Conservation (phyloP, 2,329 filamentous ascomycete genomes). For the Rhynchosporium graminicola region DNA sequence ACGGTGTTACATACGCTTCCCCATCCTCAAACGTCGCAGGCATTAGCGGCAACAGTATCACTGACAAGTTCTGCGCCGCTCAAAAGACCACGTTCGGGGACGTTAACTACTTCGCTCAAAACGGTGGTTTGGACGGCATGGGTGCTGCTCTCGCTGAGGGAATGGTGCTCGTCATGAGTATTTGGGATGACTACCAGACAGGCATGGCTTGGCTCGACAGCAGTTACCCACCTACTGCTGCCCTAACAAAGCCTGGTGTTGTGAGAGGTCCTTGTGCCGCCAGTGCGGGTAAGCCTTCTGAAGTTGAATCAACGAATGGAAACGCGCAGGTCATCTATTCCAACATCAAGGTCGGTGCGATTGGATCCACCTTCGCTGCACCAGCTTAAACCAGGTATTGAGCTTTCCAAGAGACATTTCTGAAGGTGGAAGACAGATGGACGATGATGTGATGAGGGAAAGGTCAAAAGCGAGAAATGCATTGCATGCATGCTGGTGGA, state of each 20-base stretch:
- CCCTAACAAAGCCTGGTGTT: slow-evolving; percentile 49
- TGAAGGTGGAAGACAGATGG: not conserved
- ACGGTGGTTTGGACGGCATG: slow-evolving; percentile 59
- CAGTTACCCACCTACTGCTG: slow-evolving; percentile 55
- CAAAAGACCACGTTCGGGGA: slow-evolving; percentile 60
- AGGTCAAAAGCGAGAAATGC: not conserved
- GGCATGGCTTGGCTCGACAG: slow-evolving; percentile 79
- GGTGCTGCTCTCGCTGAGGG: slow-evolving; percentile 52
- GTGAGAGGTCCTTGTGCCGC: slow-evolving; percentile 56
- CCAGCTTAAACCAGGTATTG: not conserved
- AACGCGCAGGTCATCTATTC: slow-evolving; percentile 47
- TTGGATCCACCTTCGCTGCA: slow-evolving; percentile 39
- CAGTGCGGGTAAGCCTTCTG: slow-evolving; percentile 52
- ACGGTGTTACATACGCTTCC: slow-evolving; percentile 54
- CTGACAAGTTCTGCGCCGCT: slow-evolving; percentile 55
- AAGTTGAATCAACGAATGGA: slow-evolving; percentile 50
- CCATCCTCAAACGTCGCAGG: slow-evolving; percentile 48
- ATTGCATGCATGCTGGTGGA: not conserved
- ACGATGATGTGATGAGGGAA: not conserved
- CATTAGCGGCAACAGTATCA: slow-evolving; percentile 55
- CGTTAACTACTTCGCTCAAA: slow-evolving; percentile 51
- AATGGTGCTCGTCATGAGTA: slow-evolving; percentile 66
- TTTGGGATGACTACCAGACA: slow-evolving; percentile 58
- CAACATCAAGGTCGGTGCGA: slow-evolving; percentile 41
- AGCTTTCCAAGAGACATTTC: not conserved